These are phyloP conservation scores for Pestalotiopsis sp. DNA, from an alignment of 2,329 filamentous ascomycete species.

Conservation along the genomic window DNA sequence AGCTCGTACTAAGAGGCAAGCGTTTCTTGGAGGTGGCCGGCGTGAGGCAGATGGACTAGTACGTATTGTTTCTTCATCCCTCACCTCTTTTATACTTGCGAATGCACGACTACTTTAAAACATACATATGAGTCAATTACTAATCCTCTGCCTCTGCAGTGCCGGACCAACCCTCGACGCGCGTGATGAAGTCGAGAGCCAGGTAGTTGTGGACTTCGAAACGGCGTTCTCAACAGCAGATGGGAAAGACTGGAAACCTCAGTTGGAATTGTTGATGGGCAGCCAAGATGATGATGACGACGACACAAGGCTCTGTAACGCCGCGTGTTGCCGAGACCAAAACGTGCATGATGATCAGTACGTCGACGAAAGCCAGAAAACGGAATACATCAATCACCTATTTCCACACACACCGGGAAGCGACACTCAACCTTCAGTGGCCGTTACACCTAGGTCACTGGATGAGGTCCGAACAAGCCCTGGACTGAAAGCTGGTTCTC, in stretches of 20 bases:
- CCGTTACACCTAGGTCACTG: neutral
- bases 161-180: neutral
- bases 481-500: neutral
- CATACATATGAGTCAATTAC: too few species aligned
- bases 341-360: slow-evolving; percentile 14
- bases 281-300: neutral
- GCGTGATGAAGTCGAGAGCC: neutral
- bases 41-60: neutral
- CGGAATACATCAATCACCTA: slow-evolving; percentile 15
- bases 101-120: too few species aligned
- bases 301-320: neutral
- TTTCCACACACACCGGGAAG: neutral
- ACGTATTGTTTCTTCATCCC: neutral
- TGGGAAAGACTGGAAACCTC: neutral
- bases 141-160: neutral
- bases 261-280: neutral
- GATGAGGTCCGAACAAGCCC: neutral
- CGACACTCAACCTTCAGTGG: neutral
- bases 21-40: neutral
- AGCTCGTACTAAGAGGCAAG: neutral
- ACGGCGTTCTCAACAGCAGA: neutral
- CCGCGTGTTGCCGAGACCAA: slow-evolving; percentile 7
- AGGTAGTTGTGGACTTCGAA: neutral
- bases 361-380: slow-evolving; percentile 13
- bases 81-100: too few species aligned